Evolutionary conservation across 371 early-diverging fungal genomes (phyloP).

Genomic region (Apophysomyces sp.): DNA sequence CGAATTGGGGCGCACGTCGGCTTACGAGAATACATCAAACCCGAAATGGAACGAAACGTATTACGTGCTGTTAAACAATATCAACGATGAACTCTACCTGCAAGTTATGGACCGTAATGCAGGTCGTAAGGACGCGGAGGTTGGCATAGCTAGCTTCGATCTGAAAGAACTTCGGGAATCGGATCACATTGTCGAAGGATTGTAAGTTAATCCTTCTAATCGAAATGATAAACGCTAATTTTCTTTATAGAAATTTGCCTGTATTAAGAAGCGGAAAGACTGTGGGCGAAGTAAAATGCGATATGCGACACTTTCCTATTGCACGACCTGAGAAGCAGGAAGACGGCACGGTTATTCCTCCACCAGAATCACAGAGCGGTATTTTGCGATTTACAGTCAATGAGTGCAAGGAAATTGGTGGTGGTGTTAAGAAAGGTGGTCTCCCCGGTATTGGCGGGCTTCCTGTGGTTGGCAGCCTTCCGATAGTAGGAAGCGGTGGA

Average conservation of each 20-base stretch:
- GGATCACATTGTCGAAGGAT: conserved; percentile 23
- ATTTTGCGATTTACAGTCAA: conserved; percentile 37
- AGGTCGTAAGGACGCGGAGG: conserved; percentile 23
- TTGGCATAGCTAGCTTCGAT: conserved; percentile 51
- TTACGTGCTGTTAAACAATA: conserved; percentile 26
- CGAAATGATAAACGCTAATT: neutral
- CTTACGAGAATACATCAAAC: conserved; percentile 45
- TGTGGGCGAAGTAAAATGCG: conserved; percentile 34
- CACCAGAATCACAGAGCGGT: conserved; percentile 36
- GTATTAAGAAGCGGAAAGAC: conserved; percentile 24
- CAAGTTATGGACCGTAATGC: conserved; percentile 27
- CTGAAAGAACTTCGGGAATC: conserved; percentile 49
- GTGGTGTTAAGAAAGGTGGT: conserved; percentile 18
- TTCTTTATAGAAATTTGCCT: conserved; percentile 8
- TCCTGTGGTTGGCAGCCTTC: conserved; percentile 21
- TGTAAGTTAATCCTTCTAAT: conserved; percentile 5
- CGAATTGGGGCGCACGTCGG: conserved; percentile 59
- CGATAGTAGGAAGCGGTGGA: conserved; percentile 16
- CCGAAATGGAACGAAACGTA: conserved; percentile 39
- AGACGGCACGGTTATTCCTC: conserved; percentile 27
- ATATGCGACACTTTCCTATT: conserved; percentile 30
- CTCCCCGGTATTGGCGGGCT: conserved; percentile 18
- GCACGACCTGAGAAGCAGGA: conserved; percentile 27
- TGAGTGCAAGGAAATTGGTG: conserved; percentile 38
- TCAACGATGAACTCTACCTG: conserved; percentile 23